phyloP scores from a whole-genome alignment of 257 asterid genomes.

The Salvia miltiorrhiza region DNA sequence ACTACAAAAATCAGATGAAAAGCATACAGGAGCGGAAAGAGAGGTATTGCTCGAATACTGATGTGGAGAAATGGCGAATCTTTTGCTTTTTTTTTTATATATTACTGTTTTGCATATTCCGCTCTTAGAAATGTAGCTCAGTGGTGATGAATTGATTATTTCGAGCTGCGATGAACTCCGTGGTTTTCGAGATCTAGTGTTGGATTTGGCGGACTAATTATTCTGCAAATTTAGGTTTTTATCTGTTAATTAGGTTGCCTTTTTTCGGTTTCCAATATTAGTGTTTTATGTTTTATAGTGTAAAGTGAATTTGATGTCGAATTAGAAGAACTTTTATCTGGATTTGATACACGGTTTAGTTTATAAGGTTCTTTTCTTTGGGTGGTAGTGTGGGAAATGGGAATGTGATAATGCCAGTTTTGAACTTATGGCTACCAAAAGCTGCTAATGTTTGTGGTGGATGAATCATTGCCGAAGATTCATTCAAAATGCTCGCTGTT shows the following conservation, averaged over 20 bases:
- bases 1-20: conserved; percentile 94
- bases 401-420: background rate
- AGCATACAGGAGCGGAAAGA: conserved; percentile 90
- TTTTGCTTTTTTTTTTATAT: too few species aligned
- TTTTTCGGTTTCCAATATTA: background rate
- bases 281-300: background rate
- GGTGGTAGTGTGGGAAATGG: background rate
- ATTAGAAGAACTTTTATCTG: background rate
- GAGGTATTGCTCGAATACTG: conserved; percentile 41
- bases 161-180: conserved; percentile 5
- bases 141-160: conserved; percentile 11
- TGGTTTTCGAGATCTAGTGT: conserved; percentile 38
- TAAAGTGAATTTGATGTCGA: background rate
- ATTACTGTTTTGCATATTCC: conserved; percentile 5
- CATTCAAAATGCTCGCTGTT: background rate
- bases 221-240: conserved; percentile 24
- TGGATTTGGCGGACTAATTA: conserved; percentile 6
- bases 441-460: background rate
- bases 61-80: background rate
- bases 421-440: background rate
- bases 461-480: background rate
- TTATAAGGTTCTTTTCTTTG: background rate
- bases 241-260: background rate
- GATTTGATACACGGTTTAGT: background rate
- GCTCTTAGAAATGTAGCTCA: conserved; percentile 17